Base-by-base conservation (phyloP, 1,284 basidiomycete genomes). In the Marasmius tenuissimus region DNA sequence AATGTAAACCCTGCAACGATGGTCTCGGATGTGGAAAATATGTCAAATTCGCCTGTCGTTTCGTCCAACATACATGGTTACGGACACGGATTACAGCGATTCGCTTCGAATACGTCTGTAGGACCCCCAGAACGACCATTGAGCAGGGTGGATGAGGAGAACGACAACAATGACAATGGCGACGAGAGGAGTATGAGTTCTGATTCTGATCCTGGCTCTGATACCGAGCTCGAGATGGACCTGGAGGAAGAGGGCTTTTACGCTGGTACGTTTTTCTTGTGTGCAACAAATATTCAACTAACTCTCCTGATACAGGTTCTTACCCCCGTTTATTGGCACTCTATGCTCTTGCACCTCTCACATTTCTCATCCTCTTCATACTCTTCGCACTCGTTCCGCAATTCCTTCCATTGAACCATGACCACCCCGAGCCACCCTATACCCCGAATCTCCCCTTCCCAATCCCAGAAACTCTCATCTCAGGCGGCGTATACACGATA, bases 241-340 rank as follows among this genome's bases (percentile, higher is more conserved):
- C 70, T 91, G 55, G 85, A 82, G 60, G 79, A 80, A 62, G 78
- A 82, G 57, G 88, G 88, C 0, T 69, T 88, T 38, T 89, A 87
- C 67, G 69, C 76, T 65, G 88, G 88, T 87, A 65, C 57, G 76
- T 70, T 58, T 37, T 27, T 16, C 58, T 42, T 57, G 8, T n/a
- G 40, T 2, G 40, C 11, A 2, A 6, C 16, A 60, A 52, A 40
- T 62, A 58, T 49, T 57, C 38, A 3, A 54, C 27, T 37, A 34
- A 54, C 6, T 34, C 12, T 37, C 12, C 62, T 18, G 2, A 12
- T 63, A 51, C 64, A 90, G 89, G 88, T n/a, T 88, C 86, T 1
- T 90, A 88, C 74, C 73, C 69, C 50, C 76, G 75, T 45, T 71
- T 86, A 7, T 58, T 89, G 18, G 70, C 76, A 10, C 63, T 85